These are phyloP conservation scores for Malus hybrid DNA, from an alignment of 331 rosid species.

Conservation along the genomic window DNA sequence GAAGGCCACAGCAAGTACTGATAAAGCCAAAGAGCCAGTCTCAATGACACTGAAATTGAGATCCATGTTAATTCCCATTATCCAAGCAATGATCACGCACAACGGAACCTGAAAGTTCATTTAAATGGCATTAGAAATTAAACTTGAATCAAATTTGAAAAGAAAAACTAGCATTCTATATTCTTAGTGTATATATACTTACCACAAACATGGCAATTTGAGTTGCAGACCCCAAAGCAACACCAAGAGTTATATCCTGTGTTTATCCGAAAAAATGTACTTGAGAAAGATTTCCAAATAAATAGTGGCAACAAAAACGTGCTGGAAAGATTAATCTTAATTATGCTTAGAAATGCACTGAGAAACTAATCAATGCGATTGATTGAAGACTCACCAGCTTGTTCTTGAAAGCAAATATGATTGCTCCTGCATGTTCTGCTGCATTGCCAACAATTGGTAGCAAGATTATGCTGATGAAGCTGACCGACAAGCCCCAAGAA, in stretches of 20 bases:
- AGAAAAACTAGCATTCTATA: neutral
- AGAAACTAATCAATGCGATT: neutral
- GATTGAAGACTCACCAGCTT: constrained; percentile 43
- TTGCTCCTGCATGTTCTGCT: constrained; percentile 92
- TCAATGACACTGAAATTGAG: constrained; percentile 67
- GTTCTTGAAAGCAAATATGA: constrained; percentile 90
- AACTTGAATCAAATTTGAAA: neutral
- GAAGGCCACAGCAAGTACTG: constrained; percentile 57
- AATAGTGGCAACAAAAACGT: neutral
- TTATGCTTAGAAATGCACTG: neutral
- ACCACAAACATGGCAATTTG: constrained; percentile 85
- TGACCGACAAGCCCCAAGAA: constrained; percentile 81
- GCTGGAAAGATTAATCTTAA: neutral
- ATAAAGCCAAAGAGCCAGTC: constrained; percentile 72
- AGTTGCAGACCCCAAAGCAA: constrained; percentile 89
- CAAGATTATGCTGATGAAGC: constrained; percentile 84
- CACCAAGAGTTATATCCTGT: constrained; percentile 84
- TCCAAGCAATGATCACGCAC: constrained; percentile 76
- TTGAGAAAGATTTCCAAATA: neutral
- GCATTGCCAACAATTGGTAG: constrained; percentile 94
- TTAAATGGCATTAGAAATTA: neutral
- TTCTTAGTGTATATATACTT: constrained; percentile 10
- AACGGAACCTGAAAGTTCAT: constrained; percentile 54
- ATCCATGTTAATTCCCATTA: constrained; percentile 72
- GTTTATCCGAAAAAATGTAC: neutral